Conservation (phyloP, 2,329 filamentous ascomycete genomes). For the Aspergillus aculeatus region DNA sequence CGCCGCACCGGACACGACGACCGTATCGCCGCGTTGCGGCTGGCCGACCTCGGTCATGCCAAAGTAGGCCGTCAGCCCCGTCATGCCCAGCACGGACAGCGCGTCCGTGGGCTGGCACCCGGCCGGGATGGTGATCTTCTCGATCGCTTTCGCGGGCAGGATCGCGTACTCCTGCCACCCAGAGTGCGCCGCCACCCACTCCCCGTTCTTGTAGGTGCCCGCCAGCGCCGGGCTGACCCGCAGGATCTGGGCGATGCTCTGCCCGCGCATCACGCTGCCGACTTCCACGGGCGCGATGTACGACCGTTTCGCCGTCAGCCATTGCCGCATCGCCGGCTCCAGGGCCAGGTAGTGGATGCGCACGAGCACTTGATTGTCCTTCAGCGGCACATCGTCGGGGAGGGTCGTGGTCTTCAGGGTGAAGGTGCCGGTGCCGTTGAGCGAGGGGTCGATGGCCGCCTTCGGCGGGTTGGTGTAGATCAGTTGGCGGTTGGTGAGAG, state of each 20-base stretch:
- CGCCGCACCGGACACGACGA: conserved; percentile 75
- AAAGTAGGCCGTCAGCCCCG: conserved; percentile 73
- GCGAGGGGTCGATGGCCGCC: conserved; percentile 37
- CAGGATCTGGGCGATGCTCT: conserved; percentile 59
- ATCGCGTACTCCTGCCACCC: conserved; percentile 70
- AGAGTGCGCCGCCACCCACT: conserved; percentile 53
- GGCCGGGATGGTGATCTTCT: conserved; percentile 46
- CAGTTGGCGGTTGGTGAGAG: conserved; percentile 36
- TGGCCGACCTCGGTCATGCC: conserved; percentile 68
- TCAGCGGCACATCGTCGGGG: conserved; percentile 27
- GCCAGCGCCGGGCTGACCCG: conserved; percentile 51
- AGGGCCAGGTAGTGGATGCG: conserved; percentile 64
- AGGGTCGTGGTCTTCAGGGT: conserved; percentile 29
- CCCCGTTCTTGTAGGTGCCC: conserved; percentile 30
- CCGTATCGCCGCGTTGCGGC: conserved; percentile 67
- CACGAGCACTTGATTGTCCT: conserved; percentile 59
- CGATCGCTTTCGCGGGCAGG: conserved; percentile 51
- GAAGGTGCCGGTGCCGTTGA: conserved; percentile 34
- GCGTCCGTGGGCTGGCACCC: conserved; percentile 59
- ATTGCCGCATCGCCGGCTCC: conserved; percentile 74
- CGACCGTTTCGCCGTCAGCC: conserved; percentile 60
- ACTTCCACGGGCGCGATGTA: conserved; percentile 69
- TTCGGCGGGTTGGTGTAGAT: conserved; percentile 36
- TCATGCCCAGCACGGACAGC: conserved; percentile 63
- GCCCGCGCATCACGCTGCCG: conserved; percentile 67